A percentile compares a stretch with the other conserved stretches of the same genome.
Conservation (phyloP, 306 rosid genomes). For the Echinosophora koreensis region DNA sequence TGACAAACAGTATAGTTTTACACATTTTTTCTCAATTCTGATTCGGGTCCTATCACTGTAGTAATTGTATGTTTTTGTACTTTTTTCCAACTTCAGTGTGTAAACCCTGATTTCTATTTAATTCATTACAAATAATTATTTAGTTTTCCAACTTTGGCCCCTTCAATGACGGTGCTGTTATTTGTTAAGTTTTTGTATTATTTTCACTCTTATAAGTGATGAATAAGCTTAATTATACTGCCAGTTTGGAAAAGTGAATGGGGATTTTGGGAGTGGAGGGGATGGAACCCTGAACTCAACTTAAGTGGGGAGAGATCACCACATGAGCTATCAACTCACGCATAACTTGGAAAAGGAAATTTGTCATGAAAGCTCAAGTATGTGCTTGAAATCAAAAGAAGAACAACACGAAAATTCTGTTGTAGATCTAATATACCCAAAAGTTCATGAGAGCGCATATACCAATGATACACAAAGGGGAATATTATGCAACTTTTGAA, state of each 20-base stretch:
- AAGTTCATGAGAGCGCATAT: constrained; percentile 48
- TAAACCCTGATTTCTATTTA: not conserved
- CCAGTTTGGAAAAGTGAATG: not conserved
- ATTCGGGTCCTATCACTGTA: no score
- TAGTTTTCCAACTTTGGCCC: not conserved
- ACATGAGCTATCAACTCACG: no score
- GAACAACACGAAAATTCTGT: constrained; percentile 25
- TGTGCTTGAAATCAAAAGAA: constrained; percentile 5
- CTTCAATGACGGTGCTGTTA: constrained; percentile 8
- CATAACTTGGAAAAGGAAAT: no score
- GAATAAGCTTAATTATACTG: not conserved
- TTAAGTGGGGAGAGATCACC: no score
- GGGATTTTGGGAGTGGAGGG: no score
- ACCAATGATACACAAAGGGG: constrained; percentile 30
- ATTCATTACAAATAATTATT: not conserved
- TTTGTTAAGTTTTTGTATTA: not conserved
- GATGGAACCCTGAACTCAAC: no score
- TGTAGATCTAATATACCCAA: constrained; percentile 7
- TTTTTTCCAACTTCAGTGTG: not conserved
- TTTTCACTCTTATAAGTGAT: constrained; percentile 24
- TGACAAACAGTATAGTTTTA: no score
- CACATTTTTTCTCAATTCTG: no score
- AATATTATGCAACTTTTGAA: constrained; percentile 42
- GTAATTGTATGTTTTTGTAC: not conserved
- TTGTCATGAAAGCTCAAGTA: not conserved